A percentile compares a stretch with the other conserved stretches of the same genome.
Conservation (phyloP, 768 basidiomycete genomes). For the Lactarius indigo region DNA sequence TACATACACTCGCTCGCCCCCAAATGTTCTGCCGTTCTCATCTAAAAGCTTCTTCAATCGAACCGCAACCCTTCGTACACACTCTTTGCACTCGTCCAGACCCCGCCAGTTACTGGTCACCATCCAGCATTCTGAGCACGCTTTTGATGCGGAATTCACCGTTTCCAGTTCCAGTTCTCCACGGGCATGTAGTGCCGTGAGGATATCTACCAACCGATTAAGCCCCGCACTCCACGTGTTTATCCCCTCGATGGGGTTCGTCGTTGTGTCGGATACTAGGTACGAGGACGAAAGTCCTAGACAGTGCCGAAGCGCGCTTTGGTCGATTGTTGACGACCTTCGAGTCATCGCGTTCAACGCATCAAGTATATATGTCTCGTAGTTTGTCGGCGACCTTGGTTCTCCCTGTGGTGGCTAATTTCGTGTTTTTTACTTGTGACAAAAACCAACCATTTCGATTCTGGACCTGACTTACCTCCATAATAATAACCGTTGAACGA, state of each 20-base stretch:
- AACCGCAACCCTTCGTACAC: conserved; percentile 55
- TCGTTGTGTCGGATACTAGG: conserved; percentile 70
- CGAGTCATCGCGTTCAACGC: conserved; percentile 51
- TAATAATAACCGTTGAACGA: neutral
- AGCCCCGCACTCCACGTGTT: conserved; percentile 66
- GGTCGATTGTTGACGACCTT: conserved; percentile 50
- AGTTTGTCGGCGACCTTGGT: conserved; percentile 49
- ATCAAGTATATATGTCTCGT: conserved; percentile 53
- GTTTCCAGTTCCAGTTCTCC: conserved; percentile 76
- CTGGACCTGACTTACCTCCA: conserved; percentile 17
- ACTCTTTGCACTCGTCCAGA: conserved; percentile 59
- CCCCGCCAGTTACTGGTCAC: conserved; percentile 66
- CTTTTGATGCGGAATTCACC: conserved; percentile 61
- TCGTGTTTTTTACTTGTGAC: neutral
- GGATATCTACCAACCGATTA: conserved; percentile 63
- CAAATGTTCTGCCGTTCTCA: conserved; percentile 47
- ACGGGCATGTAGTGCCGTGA: conserved; percentile 64
- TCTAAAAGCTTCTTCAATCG: conserved; percentile 58
- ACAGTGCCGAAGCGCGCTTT: conserved; percentile 57
- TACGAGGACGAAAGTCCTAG: conserved; percentile 74
- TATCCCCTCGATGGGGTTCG: conserved; percentile 53
- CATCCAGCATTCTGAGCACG: conserved; percentile 81
- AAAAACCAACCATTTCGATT: neutral
- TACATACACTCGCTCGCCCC: conserved; percentile 38
- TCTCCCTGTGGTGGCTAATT: conserved; percentile 4